Evolutionary conservation across 257 asterid species (phyloP).

Genomic region (Catharanthus roseus): DNA sequence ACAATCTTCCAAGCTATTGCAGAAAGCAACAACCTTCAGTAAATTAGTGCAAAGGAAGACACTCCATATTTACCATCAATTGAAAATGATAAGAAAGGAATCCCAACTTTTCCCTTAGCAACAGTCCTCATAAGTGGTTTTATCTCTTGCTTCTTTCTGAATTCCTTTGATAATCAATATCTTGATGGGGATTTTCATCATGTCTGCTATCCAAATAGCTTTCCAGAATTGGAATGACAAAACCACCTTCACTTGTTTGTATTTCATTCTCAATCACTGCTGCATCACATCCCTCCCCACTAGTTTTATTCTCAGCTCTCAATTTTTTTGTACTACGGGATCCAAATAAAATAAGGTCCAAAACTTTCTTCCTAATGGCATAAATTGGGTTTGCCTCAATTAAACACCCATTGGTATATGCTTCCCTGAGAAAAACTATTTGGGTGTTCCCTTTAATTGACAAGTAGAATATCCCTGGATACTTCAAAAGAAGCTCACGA

Average conservation of each 20-base stretch:
- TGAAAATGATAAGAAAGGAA: not conserved
- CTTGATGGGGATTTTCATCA: not conserved
- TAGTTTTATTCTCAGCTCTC: constrained; percentile 22
- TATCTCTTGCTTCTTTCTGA: constrained; percentile 2
- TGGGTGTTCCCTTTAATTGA: constrained; percentile 56
- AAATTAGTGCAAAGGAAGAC: not conserved
- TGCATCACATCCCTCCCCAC: constrained; percentile 18
- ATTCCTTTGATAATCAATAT: constrained; percentile 13
- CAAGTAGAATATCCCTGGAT: constrained; percentile 78
- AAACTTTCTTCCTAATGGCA: constrained; percentile 53
- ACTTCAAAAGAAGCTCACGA: constrained; percentile 76
- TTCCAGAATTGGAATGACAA: constrained; percentile 53
- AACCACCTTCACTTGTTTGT: constrained; percentile 41
- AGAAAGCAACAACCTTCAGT: not conserved
- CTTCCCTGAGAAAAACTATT: constrained; percentile 66
- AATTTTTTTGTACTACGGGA: constrained; percentile 45
- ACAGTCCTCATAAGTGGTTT: not conserved
- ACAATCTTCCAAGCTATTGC: not conserved
- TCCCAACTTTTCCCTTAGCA: not conserved
- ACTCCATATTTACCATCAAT: not conserved
- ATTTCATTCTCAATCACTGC: constrained; percentile 13
- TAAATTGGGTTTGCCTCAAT: constrained; percentile 41
- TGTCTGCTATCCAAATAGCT: constrained; percentile 16
- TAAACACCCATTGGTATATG: constrained; percentile 51
- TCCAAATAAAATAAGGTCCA: constrained; percentile 64